phyloP scores from a whole-genome alignment of 1,284 basidiomycete genomes.

The Xerocomus nothofagi region DNA sequence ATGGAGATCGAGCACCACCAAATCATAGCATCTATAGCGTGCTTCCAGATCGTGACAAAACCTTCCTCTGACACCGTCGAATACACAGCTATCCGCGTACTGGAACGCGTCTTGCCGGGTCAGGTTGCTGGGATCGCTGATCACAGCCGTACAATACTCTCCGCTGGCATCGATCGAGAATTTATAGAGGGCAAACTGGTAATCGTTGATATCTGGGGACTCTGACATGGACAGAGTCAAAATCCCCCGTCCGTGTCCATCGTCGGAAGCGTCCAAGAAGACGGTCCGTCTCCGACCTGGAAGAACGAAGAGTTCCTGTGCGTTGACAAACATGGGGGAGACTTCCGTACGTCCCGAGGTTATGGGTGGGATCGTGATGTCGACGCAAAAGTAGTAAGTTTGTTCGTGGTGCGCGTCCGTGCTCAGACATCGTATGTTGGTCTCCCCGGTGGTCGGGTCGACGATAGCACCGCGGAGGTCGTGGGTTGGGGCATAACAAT shows the following conservation, averaged over 20 bases:
- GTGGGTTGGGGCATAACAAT: conserved; percentile 4
- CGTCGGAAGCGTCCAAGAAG: conserved; percentile 13
- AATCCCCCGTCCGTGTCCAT: conserved; percentile 25
- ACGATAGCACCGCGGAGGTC: conserved; percentile 17
- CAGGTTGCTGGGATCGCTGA: conserved; percentile 16
- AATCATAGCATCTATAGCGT: conserved; percentile 4
- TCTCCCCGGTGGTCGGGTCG: conserved; percentile 13
- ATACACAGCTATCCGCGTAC: conserved; percentile 7
- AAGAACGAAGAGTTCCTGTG: conserved; percentile 19
- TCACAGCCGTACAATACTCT: conserved; percentile 14
- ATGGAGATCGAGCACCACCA: conserved; percentile 20
- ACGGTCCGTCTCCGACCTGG: conserved; percentile 9
- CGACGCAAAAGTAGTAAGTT: conserved; percentile 17
- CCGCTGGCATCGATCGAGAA: conserved; percentile 23
- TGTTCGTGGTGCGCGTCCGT: not conserved
- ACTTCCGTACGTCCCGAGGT: not conserved
- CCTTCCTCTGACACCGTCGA: conserved; percentile 25
- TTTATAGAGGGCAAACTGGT: conserved; percentile 15
- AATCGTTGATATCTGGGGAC: not conserved
- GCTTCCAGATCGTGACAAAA: conserved; percentile 14
- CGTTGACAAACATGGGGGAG: conserved; percentile 13
- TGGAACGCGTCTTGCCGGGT: conserved; percentile 7
- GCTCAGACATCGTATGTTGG: conserved; percentile 15
- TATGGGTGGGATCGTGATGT: conserved; percentile 17
- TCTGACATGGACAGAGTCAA: conserved; percentile 9